phyloP scores from a whole-genome alignment of 805 yeast species.

The Kodamaea lidongshanica region DNA sequence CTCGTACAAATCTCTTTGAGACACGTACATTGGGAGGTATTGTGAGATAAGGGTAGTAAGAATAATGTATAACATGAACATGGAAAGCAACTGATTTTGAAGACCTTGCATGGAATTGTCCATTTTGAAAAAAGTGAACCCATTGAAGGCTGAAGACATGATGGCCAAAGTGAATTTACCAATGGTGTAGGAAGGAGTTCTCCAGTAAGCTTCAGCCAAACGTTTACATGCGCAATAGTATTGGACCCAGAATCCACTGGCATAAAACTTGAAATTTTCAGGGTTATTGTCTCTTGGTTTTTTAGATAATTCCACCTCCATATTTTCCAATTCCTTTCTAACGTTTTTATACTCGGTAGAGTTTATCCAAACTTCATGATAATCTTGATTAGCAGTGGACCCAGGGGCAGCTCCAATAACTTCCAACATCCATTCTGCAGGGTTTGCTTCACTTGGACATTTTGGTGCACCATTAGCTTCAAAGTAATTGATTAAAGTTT shows the following conservation, averaged over 20 bases:
- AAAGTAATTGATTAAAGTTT: slow-evolving; percentile 56
- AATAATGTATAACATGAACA: slow-evolving; percentile 59
- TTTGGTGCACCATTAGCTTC: slow-evolving; percentile 58
- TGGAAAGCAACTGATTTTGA: slow-evolving; percentile 65
- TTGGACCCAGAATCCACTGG: slow-evolving; percentile 8
- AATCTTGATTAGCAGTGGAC: slow-evolving; percentile 21
- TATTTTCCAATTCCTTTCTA: slow-evolving; percentile 12
- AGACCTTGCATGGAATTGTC: slow-evolving; percentile 18
- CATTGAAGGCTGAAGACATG: slow-evolving; percentile 12
- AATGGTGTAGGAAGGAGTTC: slow-evolving; percentile 21
- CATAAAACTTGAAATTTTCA: slow-evolving; percentile 9
- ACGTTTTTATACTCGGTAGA: slow-evolving; percentile 15
- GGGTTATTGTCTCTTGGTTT: slow-evolving; percentile 10
- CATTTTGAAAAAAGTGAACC: slow-evolving; percentile 13
- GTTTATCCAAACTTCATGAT: slow-evolving; percentile 19
- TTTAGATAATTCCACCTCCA: slow-evolving; percentile 16
- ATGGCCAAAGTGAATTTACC: slow-evolving; percentile 12
- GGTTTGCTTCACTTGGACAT: slow-evolving; percentile 68
- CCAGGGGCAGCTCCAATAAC: slow-evolving; percentile 29
- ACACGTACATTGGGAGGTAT: slow-evolving; percentile 48
- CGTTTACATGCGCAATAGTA: slow-evolving; percentile 10
- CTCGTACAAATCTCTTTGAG: slow-evolving; percentile 61
- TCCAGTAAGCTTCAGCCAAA: slow-evolving; percentile 22
- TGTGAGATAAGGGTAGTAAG: slow-evolving; percentile 56
- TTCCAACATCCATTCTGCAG: slow-evolving; percentile 44